Percentiles rank a stretch among this genome's conserved stretches.
Evolutionary conservation across 768 basidiomycete species (phyloP).

Genomic region (Suillus sp.): DNA sequence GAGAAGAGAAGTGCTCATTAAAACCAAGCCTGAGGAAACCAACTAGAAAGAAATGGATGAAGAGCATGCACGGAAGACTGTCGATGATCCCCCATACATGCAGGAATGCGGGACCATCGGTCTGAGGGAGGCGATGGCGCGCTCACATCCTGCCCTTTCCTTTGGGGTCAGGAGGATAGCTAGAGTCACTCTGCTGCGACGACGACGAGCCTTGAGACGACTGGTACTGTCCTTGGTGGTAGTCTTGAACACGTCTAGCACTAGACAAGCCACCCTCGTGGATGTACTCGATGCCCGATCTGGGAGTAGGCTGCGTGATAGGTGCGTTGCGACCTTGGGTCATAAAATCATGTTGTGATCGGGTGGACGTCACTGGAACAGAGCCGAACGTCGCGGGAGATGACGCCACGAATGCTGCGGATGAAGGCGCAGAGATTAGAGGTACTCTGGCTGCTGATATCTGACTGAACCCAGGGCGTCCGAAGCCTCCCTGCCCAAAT

Average conservation of each 20-base stretch:
- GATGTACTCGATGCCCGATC: conserved; percentile 21
- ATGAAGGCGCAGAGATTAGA: conserved; percentile 7
- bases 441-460: conserved; percentile 9
- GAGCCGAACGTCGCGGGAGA: conserved; percentile 12
- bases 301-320: conserved; percentile 12
- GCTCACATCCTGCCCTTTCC: conserved; percentile 13
- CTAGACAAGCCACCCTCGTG: conserved; percentile 14
- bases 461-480: conserved; percentile 12
- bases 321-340: conserved; percentile 14
- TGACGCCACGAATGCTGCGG: conserved; percentile 15
- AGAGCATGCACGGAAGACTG: background rate
- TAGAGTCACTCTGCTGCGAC: conserved; percentile 23
- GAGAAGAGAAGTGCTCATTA: background rate
- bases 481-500: conserved; percentile 24
- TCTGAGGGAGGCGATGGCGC: background rate
- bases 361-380: background rate
- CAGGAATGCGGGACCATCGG: background rate
- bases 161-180: conserved; percentile 16
- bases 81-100: background rate
- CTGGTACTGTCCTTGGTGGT: conserved; percentile 10
- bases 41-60: background rate
- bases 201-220: conserved; percentile 21
- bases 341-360: conserved; percentile 4
- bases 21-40: background rate
- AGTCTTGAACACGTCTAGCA: conserved; percentile 14